Evolutionary conservation across 768 basidiomycete genomes (phyloP).

Genomic region (Lentinula raphanica): DNA sequence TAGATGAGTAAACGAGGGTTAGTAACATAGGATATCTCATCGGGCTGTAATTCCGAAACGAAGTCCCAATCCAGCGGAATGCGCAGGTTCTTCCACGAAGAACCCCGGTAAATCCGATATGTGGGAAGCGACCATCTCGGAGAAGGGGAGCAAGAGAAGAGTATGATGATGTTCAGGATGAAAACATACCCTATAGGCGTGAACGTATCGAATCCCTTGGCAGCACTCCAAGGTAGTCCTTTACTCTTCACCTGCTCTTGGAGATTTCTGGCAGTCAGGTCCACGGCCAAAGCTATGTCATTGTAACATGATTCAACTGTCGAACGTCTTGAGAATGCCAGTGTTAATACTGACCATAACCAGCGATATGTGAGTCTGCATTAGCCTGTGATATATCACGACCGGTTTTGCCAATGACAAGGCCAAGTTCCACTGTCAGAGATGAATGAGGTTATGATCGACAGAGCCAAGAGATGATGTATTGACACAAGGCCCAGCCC

Average conservation of each 20-base stretch:
- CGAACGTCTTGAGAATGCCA: neutral
- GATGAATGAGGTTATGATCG: too few relatives aligned
- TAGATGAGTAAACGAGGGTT: slow-evolving; percentile 19
- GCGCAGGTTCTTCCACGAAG: neutral
- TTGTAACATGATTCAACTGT: neutral
- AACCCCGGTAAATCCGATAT: neutral
- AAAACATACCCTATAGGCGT: slow-evolving; percentile 74
- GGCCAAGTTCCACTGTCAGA: slow-evolving; percentile 81
- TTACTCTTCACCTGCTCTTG: slow-evolving; percentile 90
- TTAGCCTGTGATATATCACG: slow-evolving; percentile 72
- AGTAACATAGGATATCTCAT: neutral
- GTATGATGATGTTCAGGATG: too few relatives aligned
- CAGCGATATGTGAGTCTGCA: slow-evolving; percentile 79
- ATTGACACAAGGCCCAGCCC: too few relatives aligned
- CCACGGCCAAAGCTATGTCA: slow-evolving; percentile 76
- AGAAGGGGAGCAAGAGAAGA: too few relatives aligned
- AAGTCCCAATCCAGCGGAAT: too few relatives aligned
- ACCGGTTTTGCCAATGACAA: slow-evolving; percentile 88
- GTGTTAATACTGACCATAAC: slow-evolving; percentile 66
- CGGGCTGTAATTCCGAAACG: neutral
- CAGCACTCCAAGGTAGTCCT: slow-evolving; percentile 96
- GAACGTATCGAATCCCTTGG: slow-evolving; percentile 96
- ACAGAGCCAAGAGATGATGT: too few relatives aligned
- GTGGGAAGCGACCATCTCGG: neutral
- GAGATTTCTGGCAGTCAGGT: slow-evolving; percentile 94